Evolutionary conservation across 1,284 basidiomycete species (phyloP).

Genomic region (Trametes pubescens): DNA sequence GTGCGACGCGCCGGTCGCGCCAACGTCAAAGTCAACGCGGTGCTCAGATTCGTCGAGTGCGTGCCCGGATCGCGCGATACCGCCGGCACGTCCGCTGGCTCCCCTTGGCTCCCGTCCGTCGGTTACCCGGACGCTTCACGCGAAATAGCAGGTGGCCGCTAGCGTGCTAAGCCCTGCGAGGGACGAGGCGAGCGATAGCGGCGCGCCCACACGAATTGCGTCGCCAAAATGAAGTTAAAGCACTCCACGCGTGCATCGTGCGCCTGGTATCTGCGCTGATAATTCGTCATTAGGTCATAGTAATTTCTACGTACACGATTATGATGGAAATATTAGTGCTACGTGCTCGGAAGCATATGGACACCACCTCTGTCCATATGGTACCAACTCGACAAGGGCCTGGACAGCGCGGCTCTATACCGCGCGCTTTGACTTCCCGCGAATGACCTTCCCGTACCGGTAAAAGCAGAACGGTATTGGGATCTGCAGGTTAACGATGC

Average conservation of each 20-base stretch:
- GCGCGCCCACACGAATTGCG: not conserved
- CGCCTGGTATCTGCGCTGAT: too few species aligned
- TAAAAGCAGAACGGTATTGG: constrained; percentile 26
- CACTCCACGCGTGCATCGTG: too few species aligned
- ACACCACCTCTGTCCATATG: too few species aligned
- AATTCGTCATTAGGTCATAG: too few species aligned
- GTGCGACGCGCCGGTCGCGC: not conserved
- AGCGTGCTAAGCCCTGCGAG: too few species aligned
- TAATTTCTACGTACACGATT: too few species aligned
- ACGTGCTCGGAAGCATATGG: not conserved
- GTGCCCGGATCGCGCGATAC: not conserved
- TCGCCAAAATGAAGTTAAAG: too few species aligned
- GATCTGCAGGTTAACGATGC: constrained; percentile 6
- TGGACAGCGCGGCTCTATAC: not conserved
- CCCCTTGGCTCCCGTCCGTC: not conserved
- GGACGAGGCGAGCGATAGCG: too few species aligned
- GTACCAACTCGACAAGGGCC: not conserved
- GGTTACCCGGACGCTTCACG: too few species aligned
- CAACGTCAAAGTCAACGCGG: too few species aligned
- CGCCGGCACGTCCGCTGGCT: not conserved
- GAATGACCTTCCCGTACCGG: constrained; percentile 20
- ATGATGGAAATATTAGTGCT: not conserved
- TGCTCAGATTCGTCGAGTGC: not conserved
- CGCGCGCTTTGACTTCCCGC: constrained; percentile 23
- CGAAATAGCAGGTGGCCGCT: too few species aligned